phyloP scores from a whole-genome alignment of 1,284 basidiomycete genomes.

The Tilletia caries region DNA sequence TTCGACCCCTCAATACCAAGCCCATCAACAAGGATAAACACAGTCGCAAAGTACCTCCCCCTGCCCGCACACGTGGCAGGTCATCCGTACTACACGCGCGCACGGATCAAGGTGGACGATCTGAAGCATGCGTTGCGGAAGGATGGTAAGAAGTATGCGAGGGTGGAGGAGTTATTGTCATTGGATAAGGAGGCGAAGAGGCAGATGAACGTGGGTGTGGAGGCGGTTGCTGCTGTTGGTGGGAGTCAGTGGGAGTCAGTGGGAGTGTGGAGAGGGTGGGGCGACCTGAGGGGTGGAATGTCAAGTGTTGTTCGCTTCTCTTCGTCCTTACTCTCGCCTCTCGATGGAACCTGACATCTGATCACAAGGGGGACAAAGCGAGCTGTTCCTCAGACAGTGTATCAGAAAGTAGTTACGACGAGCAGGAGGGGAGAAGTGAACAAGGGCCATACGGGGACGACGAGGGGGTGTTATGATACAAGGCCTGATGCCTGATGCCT shows the following conservation, averaged over 20 bases:
- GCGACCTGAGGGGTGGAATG: neutral
- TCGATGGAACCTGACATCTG: too few species aligned
- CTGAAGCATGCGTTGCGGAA: constrained; percentile 49
- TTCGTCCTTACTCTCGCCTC: neutral
- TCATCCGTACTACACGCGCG: constrained; percentile 22
- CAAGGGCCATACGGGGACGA: too few species aligned
- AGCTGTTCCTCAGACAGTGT: too few species aligned
- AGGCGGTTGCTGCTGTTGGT: neutral
- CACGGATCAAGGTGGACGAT: constrained; percentile 49
- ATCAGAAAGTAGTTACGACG: neutral
- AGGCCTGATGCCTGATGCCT: too few species aligned
- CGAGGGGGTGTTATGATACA: too few species aligned
- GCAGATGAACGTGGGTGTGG: constrained; percentile 7
- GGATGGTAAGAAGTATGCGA: constrained; percentile 45
- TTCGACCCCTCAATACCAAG: neutral
- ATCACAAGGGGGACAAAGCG: too few species aligned
- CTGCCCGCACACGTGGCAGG: neutral
- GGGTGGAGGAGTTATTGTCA: constrained; percentile 50
- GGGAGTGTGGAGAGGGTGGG: neutral
- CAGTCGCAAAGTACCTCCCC: constrained; percentile 9
- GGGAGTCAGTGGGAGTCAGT: too few species aligned
- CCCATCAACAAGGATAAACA: neutral
- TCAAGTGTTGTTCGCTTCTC: neutral
- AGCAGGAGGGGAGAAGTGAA: too few species aligned
- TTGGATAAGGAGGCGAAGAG: constrained; percentile 43